These are phyloP conservation scores for Colletotrichum chrysophilum DNA, from an alignment of 2,329 filamentous ascomycete species.

Conservation along the genomic window DNA sequence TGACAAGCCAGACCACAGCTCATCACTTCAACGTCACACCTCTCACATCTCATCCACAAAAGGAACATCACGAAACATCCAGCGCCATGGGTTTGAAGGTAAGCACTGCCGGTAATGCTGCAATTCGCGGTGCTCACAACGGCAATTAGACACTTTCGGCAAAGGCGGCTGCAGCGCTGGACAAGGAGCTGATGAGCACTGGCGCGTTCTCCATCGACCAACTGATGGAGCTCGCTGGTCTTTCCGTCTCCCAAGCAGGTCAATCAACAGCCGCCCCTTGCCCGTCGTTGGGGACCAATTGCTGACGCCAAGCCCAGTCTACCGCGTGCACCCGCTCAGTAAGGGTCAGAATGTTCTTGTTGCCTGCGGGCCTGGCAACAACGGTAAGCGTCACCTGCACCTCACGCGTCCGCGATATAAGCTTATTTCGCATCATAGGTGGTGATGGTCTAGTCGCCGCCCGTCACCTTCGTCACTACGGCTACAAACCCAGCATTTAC, in stretches of 20 bases:
- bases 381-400: constrained; percentile 49
- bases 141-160: constrained; percentile 77
- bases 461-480: constrained; percentile 88
- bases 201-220: constrained; percentile 93
- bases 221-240: constrained; percentile 93
- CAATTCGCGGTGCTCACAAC: not conserved
- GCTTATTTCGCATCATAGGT: constrained; percentile 52
- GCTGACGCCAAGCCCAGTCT: constrained; percentile 61
- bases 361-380: constrained; percentile 87
- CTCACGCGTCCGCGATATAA: not conserved
- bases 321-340: constrained; percentile 77
- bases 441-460: constrained; percentile 95
- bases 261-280: not conserved
- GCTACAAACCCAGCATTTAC: constrained; percentile 87
- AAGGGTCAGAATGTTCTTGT: constrained; percentile 79
- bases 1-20: not conserved
- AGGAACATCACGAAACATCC: not conserved
- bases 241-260: constrained; percentile 93
- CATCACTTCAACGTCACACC: constrained; percentile 1
- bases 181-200: constrained; percentile 91
- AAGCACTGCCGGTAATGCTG: constrained; percentile 23
- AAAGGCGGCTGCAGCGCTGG: constrained; percentile 86
- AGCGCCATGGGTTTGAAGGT: constrained; percentile 24
- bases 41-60: not conserved
- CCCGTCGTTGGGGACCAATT: not conserved